These are phyloP conservation scores for Metschnikowia drakensbergensis DNA, from an alignment of 805 yeast species.

Conservation along the genomic window DNA sequence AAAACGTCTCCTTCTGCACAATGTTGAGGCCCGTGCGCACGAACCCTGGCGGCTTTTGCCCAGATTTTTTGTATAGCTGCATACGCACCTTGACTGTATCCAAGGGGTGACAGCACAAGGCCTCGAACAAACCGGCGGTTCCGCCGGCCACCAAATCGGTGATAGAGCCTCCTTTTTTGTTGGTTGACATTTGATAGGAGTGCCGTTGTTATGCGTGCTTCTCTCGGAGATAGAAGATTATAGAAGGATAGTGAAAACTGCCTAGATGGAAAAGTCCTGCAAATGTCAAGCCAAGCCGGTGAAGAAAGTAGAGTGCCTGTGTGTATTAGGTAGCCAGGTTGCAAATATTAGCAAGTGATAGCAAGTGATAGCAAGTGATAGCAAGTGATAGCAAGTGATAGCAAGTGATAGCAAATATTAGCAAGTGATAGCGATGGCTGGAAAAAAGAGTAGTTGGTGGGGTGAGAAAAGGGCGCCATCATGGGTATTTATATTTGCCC, in stretches of 20 bases:
- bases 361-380: not conserved
- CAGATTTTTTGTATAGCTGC: conserved; percentile 77
- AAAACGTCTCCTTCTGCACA: conserved; percentile 72
- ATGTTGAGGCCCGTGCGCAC: conserved; percentile 75
- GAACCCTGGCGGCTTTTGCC: conserved; percentile 84
- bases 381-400: not conserved
- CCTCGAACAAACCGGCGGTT: conserved; percentile 94
- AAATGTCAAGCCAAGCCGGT: no score
- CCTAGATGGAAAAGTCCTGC: no score
- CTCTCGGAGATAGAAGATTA: no score
- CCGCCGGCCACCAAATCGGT: conserved; percentile 89
- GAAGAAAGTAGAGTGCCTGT: no score
- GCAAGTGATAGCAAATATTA: not conserved
- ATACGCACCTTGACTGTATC: conserved; percentile 96
- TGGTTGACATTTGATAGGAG: conserved; percentile 14
- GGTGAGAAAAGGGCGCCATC: not conserved
- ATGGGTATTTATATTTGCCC: conserved; percentile 2
- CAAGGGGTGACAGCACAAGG: conserved; percentile 96
- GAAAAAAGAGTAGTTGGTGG: not conserved
- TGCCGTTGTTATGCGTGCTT: not conserved
- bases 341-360: not conserved
- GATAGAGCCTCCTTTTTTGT: conserved; percentile 40
- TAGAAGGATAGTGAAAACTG: no score
- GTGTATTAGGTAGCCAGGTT: no score
- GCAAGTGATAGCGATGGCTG: conserved; percentile 1